Evolutionary conservation across 2,329 filamentous ascomycete species (phyloP), one percentile per base, ranked within the genome.

Genomic region (Setomelanomma holmii): DNA sequence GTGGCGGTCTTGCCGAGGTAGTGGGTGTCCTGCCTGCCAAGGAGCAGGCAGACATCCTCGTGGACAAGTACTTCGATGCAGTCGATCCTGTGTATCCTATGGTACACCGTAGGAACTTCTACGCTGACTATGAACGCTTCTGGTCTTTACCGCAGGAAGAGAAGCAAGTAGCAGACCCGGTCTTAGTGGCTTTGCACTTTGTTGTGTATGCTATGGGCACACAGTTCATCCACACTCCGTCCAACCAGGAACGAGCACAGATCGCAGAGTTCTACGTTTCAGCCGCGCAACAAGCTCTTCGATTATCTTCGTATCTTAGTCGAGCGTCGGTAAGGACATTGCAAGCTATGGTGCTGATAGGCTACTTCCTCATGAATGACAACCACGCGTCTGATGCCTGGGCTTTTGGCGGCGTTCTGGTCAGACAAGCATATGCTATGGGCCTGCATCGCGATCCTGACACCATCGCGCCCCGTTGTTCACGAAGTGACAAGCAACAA

Each of bases 331-430:
- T 91, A 43, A 80, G 86, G 20, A 89, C 89, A 1, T 85, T 93
- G 24, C 89, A 91, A 72, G 86, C 90, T 39, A 93, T 93, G 89
- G 87, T 92, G 0, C 75, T 93, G n/a, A 86, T 92, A 53, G 87
- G 86, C 0, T 93, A 93, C 68, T 93, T 93, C 63, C 79, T 93
- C 30, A 92, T 93, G 78, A 93, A 93, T 64, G 89, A 93, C 72
- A 92, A 92, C 64, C 89, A 93, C 64, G 89, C 89, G 4, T 90
- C 88, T 0, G 90, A 93, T 68, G 90, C 89, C 1, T 93, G 89
- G 86, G 87, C 89, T 0, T 93, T 92, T 78, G 88, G 88, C 0
- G 90, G 90, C 5, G 87, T 93, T 21, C 74, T 91, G 19, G 86
- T 91, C 58, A 82, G 89, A 21, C 90, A 93, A 73, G 86, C 89